Conservation (phyloP, 257 asterid species). For the Anisodus acutangulus region DNA sequence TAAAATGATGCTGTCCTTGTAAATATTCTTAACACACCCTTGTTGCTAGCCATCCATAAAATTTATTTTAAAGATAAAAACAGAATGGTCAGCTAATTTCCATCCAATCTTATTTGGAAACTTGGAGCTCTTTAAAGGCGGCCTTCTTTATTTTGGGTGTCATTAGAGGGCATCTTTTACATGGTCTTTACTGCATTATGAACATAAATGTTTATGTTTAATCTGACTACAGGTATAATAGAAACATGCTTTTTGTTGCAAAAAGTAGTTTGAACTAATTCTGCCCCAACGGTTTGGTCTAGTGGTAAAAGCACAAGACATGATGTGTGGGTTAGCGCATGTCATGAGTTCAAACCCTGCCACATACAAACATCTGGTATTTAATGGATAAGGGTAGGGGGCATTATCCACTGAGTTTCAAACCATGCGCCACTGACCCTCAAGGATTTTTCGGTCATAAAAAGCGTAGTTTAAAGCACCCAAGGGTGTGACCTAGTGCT, state of each 20-base stretch:
- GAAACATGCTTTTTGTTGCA: not conserved
- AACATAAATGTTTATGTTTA: not conserved
- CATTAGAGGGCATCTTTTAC: not conserved
- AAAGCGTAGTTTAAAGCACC: not conserved
- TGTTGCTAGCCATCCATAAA: not conserved
- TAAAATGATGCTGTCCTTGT: not conserved
- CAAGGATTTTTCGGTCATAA: not conserved
- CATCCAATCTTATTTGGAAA: not conserved
- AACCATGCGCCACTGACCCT: not conserved
- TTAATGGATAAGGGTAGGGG: not conserved
- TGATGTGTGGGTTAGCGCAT: too few relatives aligned
- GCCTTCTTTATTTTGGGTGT: not conserved
- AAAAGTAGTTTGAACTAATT: too few relatives aligned
- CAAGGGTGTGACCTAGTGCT: too few relatives aligned
- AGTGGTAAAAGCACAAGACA: too few relatives aligned
- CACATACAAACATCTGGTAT: not conserved
- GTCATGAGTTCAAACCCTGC: too few relatives aligned
- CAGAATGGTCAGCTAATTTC: not conserved
- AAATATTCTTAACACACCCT: not conserved
- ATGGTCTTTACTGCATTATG: not conserved
- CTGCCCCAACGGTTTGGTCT: too few relatives aligned
- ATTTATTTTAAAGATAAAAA: not conserved
- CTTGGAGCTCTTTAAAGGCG: not conserved
- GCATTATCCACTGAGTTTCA: not conserved
- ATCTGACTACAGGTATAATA: not conserved